Evolutionary conservation across 495 filamentous ascomycete genomes (phyloP), one percentile per base, ranked within the genome.

Genomic region (Aspergillus homomorphus): DNA sequence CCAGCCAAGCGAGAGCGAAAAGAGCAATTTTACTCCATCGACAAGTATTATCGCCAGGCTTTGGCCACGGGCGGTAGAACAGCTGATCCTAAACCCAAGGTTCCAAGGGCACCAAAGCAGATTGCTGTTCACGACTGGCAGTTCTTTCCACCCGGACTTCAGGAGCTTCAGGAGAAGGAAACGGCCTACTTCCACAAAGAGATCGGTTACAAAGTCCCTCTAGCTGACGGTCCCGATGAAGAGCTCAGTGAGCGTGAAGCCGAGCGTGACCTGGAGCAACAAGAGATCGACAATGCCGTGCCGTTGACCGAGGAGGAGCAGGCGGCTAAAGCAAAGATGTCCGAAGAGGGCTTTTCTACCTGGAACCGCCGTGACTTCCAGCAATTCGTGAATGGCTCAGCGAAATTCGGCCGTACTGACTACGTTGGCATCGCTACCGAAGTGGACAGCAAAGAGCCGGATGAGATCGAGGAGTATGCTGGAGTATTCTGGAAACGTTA

Each of bases 281-380:
- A 87, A 59, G 87, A 92, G 65, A 98, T 99, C 51, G 94, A 99
- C 69, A 88, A 92, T 57, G 91, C 95, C 4, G 85, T 86, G 20
- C 87, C 93, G 0, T 78, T 99, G 20, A 96, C 90, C 0, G 93
- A 98, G 66, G 87, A 91, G 50, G 95, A 99, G 68, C 84, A 89
- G 56, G 86, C 85, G 33, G 84, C 92, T 70, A 99, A 98, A 74
- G 81, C 87, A 28, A 69, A 66, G 22, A 82, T 99, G 53, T 88
- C 89, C 4, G 82, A 88, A 61, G 81, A 92, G 67, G 95, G 95
- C 22, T 99, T 99, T 67, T 87, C 84, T 2, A 84, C 90, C 44
- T 99, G 95, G 95, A 96, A 96, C 72, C 86, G 91, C 56, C 85
- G 96, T 66, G 95, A 99, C 71, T 99, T 98, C 80, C 92, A 97